phyloP scores from a whole-genome alignment of 1,284 basidiomycete genomes.

The Farysia itapuensis region DNA sequence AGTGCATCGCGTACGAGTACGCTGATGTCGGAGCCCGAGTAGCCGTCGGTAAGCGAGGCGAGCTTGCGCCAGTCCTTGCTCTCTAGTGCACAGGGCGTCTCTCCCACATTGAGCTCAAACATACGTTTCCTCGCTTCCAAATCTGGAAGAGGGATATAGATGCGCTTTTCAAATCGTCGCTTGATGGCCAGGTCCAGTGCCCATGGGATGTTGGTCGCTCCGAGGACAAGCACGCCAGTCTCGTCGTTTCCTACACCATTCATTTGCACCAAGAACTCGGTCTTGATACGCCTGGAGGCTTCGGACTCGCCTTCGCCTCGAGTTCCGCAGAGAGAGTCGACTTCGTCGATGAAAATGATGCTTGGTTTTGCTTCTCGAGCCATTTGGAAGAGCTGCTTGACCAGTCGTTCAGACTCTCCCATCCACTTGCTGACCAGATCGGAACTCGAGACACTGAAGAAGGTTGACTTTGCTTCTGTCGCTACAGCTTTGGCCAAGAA shows the following conservation, averaged over 20 bases:
- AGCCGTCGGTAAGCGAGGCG: slow-evolving; percentile 84
- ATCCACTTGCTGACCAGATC: slow-evolving; percentile 99
- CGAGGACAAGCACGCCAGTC: slow-evolving; percentile 89
- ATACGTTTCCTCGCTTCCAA: slow-evolving; percentile 88
- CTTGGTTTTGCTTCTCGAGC: slow-evolving; percentile 93
- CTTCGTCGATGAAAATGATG: slow-evolving; percentile 98
- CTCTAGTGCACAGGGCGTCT: slow-evolving; percentile 82
- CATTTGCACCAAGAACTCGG: slow-evolving; percentile 95
- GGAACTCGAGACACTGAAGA: slow-evolving; percentile 92
- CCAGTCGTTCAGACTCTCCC: slow-evolving; percentile 93
- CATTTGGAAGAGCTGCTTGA: slow-evolving; percentile 94
- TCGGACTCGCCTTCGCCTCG: slow-evolving; percentile 95
- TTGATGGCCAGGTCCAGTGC: slow-evolving; percentile 97
- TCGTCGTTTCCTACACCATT: slow-evolving; percentile 98
- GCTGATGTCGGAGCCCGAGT: slow-evolving; percentile 93
- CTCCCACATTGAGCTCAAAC: slow-evolving; percentile 95
- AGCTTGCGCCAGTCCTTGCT: slow-evolving; percentile 79
- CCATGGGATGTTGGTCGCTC: slow-evolving; percentile 84
- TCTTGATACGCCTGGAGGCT: slow-evolving; percentile 93
- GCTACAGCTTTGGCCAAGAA: slow-evolving; percentile 97
- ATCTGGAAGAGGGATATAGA: slow-evolving; percentile 96
- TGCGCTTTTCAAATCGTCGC: slow-evolving; percentile 95
- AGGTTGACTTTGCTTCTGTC: slow-evolving; percentile 94
- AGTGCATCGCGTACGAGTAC: slow-evolving; percentile 93
- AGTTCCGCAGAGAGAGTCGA: slow-evolving; percentile 92